Percentiles rank a stretch among this genome's conserved stretches.
Evolutionary conservation across 257 asterid species (phyloP).

Genomic region (Solanum rostratum): DNA sequence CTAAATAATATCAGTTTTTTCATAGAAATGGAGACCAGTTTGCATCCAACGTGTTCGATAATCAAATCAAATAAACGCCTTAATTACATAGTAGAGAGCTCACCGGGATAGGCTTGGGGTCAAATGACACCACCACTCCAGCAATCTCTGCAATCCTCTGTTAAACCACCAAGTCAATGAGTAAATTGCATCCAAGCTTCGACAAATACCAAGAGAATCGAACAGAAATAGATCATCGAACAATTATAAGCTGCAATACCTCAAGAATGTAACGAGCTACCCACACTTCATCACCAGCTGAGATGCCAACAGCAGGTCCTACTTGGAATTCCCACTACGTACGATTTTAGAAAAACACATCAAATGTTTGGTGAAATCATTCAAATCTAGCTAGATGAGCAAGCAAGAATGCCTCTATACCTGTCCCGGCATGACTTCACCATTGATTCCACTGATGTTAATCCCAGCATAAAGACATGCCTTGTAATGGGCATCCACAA

Average conservation of each 20-base stretch:
- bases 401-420: constrained; percentile 10
- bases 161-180: neutral
- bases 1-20: neutral
- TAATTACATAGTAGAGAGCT: neutral
- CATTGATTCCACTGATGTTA: constrained; percentile 83
- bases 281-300: constrained; percentile 91
- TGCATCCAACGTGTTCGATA: neutral
- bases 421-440: constrained; percentile 97
- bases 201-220: neutral
- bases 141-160: constrained; percentile 96
- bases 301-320: constrained; percentile 87
- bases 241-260: constrained; percentile 22
- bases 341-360: neutral
- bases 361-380: neutral
- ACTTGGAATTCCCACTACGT: constrained; percentile 94
- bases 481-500: constrained; percentile 79
- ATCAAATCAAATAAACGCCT: neutral
- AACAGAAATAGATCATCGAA: neutral
- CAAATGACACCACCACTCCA: constrained; percentile 74
- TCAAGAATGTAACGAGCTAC: constrained; percentile 88
- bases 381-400: neutral
- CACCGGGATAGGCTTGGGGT: constrained; percentile 90
- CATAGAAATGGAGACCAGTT: neutral
- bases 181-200: neutral
- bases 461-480: constrained; percentile 77